Conservation (phyloP, 768 basidiomycete species). For the Hericium coralloides region DNA sequence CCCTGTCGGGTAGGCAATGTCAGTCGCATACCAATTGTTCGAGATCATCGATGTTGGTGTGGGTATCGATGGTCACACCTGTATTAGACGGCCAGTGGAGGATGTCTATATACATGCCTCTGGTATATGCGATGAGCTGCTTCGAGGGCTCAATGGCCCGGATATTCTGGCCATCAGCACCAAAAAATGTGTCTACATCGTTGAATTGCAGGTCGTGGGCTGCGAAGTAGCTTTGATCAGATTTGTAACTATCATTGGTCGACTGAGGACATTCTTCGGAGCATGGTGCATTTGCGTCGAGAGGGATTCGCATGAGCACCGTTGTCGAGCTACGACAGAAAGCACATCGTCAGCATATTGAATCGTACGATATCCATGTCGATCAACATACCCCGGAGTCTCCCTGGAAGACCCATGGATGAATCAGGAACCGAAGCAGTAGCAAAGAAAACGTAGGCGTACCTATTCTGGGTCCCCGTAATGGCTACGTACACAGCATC, state of each 20-base stretch:
- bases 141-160: constrained; percentile 26
- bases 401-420: not conserved
- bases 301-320: constrained; percentile 1
- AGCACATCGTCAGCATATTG: not conserved
- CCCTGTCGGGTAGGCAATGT: no score
- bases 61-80: constrained; percentile 18
- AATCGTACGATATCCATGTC: not conserved
- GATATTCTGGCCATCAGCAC: constrained; percentile 18
- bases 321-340: not conserved
- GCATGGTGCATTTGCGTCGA: not conserved
- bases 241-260: no score
- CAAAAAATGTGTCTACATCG: constrained; percentile 2
- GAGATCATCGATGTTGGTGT: constrained; percentile 14
- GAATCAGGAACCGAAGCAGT: not conserved
- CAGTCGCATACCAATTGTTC: constrained; percentile 25
- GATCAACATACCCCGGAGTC: not conserved
- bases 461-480: constrained; percentile 2
- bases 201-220: not conserved
- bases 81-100: constrained; percentile 28
- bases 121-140: constrained; percentile 25
- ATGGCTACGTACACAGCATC: not conserved
- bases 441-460: not conserved
- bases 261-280: not conserved
- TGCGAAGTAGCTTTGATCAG: not conserved
- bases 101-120: constrained; percentile 25